Evolutionary conservation across 306 rosid species (phyloP), one percentile per base, ranked within the genome.

Genomic region (Quercus variabilis): DNA sequence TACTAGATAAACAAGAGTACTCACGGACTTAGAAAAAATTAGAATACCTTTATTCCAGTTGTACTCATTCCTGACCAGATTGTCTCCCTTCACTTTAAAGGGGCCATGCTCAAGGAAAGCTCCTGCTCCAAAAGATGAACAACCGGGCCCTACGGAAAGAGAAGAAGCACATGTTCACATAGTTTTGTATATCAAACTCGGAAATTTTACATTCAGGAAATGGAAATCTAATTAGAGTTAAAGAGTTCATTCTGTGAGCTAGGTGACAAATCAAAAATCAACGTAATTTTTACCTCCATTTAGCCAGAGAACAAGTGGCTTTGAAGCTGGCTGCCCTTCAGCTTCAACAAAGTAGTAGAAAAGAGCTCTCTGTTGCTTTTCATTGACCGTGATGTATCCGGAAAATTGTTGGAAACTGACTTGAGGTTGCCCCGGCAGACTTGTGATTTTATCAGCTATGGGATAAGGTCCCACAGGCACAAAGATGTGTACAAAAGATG

Each of bases 341-440:
- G 87, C 86, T 62, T 85, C 81, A 75, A 76, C 87, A 62, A 84
- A 84, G 68, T 88, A 88, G 58, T 85, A 83, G 73, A 88, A 83
- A 41, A 81, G 74, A 76, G 84, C 43, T 85, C 84, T 83, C 4
- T 83, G 74, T 1, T 83, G n/a, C 18, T 54, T 18, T 1, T 83
- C 87, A 73, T 88, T 81, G 0, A 83, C 70, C 1, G 65, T n/a
- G 17, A 85, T 38, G 68, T 87, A 87, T 8, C 91, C 87, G 0
- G 84, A 38, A 75, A 56, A 87, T 72, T 85, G 87, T 33, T 83
- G 82, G 30, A 87, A 87, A n/a, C 43, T 43, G 2, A 85, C 84
- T 2, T 0, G 8, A 5, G 90, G 87, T 14, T 87, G 88, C 1
- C 85, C 75, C 0, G 88, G 88, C 55, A 87, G 74, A 3, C 49